phyloP scores from a whole-genome alignment of 2,329 filamentous ascomycete species.

The Diaporthe aspalathi region DNA sequence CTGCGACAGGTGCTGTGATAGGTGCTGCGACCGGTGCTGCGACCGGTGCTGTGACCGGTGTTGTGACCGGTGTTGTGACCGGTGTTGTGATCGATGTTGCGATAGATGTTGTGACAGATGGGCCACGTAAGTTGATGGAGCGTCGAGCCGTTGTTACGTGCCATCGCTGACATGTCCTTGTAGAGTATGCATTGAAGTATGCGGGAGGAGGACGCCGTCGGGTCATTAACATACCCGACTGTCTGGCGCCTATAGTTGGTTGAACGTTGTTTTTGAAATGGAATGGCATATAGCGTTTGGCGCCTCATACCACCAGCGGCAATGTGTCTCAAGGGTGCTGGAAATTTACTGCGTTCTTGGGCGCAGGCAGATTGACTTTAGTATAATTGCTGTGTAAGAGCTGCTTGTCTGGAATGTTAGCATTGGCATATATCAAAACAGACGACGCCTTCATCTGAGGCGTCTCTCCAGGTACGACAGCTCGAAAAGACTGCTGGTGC shows the following conservation, averaged over 20 bases:
- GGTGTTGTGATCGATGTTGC: slow-evolving; percentile 30
- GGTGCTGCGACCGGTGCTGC: slow-evolving; percentile 27
- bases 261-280: neutral
- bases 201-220: neutral
- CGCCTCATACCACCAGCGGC: neutral
- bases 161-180: neutral
- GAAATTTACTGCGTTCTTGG: neutral
- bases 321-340: neutral
- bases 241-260: neutral
- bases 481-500: too few species aligned
- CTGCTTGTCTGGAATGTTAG: neutral
- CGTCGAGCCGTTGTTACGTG: neutral
- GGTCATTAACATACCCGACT: neutral
- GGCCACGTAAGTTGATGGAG: neutral
- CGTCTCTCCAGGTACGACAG: neutral
- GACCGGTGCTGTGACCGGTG: slow-evolving; percentile 11
- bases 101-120: slow-evolving; percentile 29
- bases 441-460: neutral
- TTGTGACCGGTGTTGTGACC: slow-evolving; percentile 24
- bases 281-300: neutral
- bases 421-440: neutral
- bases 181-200: slow-evolving; percentile 18
- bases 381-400: too few species aligned
- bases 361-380: neutral
- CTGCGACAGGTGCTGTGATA: slow-evolving; percentile 20